Percentiles rank a stretch among this genome's conserved stretches.
Conservation (phyloP, 176 grass and related monocot species). For the Bromus sterilis region DNA sequence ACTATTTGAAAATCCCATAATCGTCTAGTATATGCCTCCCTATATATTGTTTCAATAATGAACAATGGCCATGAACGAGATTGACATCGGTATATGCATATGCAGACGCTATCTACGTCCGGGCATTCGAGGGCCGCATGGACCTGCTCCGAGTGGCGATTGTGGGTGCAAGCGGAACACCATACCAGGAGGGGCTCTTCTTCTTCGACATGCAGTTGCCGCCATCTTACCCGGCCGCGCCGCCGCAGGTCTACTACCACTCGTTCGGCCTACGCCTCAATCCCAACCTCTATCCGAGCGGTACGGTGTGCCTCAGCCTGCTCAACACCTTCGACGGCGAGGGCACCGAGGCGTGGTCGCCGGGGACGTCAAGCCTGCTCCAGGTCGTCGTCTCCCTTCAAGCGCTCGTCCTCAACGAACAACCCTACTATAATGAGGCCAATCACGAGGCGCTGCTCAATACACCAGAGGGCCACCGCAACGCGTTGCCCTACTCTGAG, state of each 20-base stretch:
- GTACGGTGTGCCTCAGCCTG: neutral
- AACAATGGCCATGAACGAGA: neutral
- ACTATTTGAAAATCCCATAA: no score
- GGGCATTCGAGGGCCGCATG: constrained; percentile 9
- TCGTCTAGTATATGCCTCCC: no score
- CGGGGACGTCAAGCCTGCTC: neutral
- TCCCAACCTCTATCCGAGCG: neutral
- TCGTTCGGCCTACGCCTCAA: neutral
- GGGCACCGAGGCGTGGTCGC: neutral
- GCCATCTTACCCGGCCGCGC: neutral
- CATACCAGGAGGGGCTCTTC: constrained; percentile 23
- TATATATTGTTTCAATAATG: neutral
- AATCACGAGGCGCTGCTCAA: neutral
- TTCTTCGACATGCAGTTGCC: constrained; percentile 2
- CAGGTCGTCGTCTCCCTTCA: constrained; percentile 13
- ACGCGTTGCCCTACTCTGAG: neutral
- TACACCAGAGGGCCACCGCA: neutral
- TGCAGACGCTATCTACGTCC: neutral
- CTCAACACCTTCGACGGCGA: neutral
- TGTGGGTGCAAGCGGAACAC: neutral
- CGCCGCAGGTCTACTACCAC: neutral
- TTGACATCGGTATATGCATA: neutral
- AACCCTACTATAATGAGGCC: neutral
- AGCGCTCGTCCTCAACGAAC: neutral
- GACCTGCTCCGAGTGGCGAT: constrained; percentile 6